Evolutionary conservation across 805 yeast genomes (phyloP).

Genomic region (Candida fluviatilis): DNA sequence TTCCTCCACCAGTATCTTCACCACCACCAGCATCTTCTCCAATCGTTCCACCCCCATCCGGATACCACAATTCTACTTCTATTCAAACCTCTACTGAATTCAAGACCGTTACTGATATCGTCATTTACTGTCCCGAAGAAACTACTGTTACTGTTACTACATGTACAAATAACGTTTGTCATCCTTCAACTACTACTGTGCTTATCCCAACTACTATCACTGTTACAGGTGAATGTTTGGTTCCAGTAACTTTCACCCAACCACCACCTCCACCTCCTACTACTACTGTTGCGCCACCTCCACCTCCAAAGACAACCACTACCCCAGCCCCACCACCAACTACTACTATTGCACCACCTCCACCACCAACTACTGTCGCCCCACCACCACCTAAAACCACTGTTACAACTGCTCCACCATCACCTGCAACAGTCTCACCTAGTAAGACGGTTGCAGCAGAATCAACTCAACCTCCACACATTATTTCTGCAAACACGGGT

Average conservation of each 20-base stretch:
- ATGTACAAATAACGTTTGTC: constrained; percentile 12
- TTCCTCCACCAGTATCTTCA: neutral
- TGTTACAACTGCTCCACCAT: constrained; percentile 67
- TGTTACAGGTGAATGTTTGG: constrained; percentile 77
- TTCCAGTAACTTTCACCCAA: constrained; percentile 32
- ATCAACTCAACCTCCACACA: constrained; percentile 2
- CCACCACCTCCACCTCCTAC: constrained; percentile 4
- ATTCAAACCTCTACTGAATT: constrained; percentile 36
- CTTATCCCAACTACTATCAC: constrained; percentile 72
- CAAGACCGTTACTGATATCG: constrained; percentile 43
- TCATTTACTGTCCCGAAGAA: constrained; percentile 71
- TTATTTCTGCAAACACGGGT: constrained; percentile 18
- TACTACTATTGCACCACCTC: constrained; percentile 8
- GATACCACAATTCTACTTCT: constrained; percentile 38
- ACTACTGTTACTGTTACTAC: constrained; percentile 59
- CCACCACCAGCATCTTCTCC: constrained; percentile 14
- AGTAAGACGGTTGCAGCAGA: constrained; percentile 11
- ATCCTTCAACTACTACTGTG: constrained; percentile 53
- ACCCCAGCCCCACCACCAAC: constrained; percentile 67
- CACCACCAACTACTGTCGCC: constrained; percentile 1
- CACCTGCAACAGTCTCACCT: constrained; percentile 54
- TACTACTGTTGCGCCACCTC: constrained; percentile 39
- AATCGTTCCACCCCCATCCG: constrained; percentile 9
- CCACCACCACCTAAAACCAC: constrained; percentile 46
- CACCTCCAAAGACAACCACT: constrained; percentile 76